Percentiles rank a stretch among this genome's conserved stretches.
phyloP scores from a whole-genome alignment of 805 yeast genomes.

The Ogataea minuta region DNA sequence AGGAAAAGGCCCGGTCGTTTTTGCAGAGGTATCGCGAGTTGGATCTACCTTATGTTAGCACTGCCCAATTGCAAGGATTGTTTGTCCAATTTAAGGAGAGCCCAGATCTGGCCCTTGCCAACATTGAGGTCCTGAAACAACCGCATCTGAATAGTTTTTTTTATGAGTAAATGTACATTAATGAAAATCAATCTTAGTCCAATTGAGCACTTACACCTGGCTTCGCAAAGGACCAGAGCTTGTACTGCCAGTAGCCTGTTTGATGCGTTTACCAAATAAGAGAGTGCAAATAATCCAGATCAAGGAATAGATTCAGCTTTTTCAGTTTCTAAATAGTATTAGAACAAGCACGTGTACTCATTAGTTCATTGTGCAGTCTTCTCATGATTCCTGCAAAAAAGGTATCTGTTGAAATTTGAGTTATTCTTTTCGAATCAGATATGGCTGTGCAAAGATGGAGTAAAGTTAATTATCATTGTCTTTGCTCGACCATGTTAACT shows the following conservation, averaged over 20 bases:
- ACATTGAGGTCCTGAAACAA: conserved; percentile 49
- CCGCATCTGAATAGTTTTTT: conserved; percentile 35
- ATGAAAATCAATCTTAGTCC: conserved; percentile 21
- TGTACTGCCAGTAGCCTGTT: no score
- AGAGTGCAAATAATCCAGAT: conserved; percentile 48
- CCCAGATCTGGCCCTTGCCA: conserved; percentile 70
- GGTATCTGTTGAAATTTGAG: neutral
- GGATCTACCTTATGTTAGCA: conserved; percentile 60
- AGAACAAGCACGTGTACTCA: conserved; percentile 8
- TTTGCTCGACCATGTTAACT: conserved; percentile 7
- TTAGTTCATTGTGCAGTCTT: conserved; percentile 16
- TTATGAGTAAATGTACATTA: conserved; percentile 25
- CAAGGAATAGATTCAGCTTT: conserved; percentile 35
- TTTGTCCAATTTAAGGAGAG: conserved; percentile 88
- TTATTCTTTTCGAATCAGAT: neutral
- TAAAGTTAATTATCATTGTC: neutral
- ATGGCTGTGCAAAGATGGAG: conserved; percentile 10
- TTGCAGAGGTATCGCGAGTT: conserved; percentile 45
- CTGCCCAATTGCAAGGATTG: conserved; percentile 94
- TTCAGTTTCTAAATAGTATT: conserved; percentile 18
- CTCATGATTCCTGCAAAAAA: conserved; percentile 16
- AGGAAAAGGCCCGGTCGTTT: conserved; percentile 51
- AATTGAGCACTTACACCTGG: conserved; percentile 22
- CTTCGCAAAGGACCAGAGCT: no score
- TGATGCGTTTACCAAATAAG: no score